Conservation (phyloP, 2,329 filamentous ascomycete genomes). For the Lachnellula subtilissima region DNA sequence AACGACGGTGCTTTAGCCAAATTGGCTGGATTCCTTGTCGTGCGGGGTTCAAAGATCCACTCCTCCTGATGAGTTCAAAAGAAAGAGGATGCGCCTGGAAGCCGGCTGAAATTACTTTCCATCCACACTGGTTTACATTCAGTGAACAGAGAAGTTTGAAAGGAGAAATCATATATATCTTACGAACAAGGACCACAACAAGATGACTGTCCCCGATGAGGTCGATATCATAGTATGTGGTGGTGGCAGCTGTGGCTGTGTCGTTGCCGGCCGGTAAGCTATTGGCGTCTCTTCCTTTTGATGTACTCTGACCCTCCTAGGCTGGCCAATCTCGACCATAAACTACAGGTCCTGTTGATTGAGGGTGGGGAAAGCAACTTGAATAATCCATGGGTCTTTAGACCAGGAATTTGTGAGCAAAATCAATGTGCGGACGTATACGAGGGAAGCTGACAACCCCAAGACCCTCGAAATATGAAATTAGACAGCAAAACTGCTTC, state of each 20-base stretch:
- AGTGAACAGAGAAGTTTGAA: not conserved
- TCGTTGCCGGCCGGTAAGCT: constrained; percentile 41
- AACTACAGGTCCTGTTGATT: constrained; percentile 44
- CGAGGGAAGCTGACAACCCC: constrained; percentile 3
- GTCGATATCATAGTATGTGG: constrained; percentile 50
- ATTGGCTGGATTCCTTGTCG: not conserved
- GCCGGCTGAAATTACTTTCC: not conserved
- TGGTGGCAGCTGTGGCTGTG: constrained; percentile 44
- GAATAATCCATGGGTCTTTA: constrained; percentile 45
- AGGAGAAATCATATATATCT: not conserved
- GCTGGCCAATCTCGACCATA: constrained; percentile 44
- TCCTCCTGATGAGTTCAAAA: constrained; percentile 2
- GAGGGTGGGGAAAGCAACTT: constrained; percentile 51
- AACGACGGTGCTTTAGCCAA: constrained; percentile 5
- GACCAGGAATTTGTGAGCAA: constrained; percentile 48
- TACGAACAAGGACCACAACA: not conserved
- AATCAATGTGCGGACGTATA: constrained; percentile 29
- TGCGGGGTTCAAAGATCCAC: constrained; percentile 3
- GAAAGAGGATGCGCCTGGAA: not conserved
- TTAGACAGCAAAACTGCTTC: constrained; percentile 51
- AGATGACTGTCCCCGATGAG: constrained; percentile 33
- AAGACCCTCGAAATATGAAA: constrained; percentile 31
- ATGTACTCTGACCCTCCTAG: constrained; percentile 32
- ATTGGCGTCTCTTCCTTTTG: not conserved
- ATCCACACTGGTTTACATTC: not conserved